Evolutionary conservation across 2,329 filamentous ascomycete genomes (phyloP).

Genomic region (Ophiocordyceps unilateralis): DNA sequence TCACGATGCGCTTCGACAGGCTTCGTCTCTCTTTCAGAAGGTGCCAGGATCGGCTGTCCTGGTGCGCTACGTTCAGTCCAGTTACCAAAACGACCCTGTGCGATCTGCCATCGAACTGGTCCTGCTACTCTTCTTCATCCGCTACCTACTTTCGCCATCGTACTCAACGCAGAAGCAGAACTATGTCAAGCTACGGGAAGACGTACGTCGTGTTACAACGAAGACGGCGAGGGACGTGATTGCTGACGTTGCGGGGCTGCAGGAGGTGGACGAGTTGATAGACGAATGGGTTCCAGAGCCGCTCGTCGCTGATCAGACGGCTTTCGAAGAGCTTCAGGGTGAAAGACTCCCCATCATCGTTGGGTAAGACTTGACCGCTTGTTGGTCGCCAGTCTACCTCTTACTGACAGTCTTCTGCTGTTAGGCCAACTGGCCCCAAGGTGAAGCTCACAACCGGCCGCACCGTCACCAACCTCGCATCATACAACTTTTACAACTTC

Average conservation of each 20-base stretch:
- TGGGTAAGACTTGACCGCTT: too few species aligned
- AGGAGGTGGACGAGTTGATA: constrained; percentile 90
- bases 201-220: constrained; percentile 33
- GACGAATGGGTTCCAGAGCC: constrained; percentile 95
- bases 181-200: constrained; percentile 75
- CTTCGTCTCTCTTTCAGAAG: constrained; percentile 59
- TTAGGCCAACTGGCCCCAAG: constrained; percentile 73
- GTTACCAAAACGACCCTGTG: constrained; percentile 93
- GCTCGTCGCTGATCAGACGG: constrained; percentile 55
- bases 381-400: too few species aligned
- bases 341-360: constrained; percentile 78
- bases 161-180: constrained; percentile 86
- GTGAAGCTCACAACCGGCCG: constrained; percentile 76
- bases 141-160: constrained; percentile 78
- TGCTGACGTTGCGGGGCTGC: neutral
- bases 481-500: constrained; percentile 97
- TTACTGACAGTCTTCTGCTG: neutral
- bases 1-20: constrained; percentile 32
- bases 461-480: constrained; percentile 83
- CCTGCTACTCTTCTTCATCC: constrained; percentile 85
- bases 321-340: constrained; percentile 63
- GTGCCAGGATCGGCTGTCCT: constrained; percentile 89
- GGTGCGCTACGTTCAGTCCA: constrained; percentile 87
- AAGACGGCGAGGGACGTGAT: neutral
- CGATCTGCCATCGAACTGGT: constrained; percentile 87